Conservation (phyloP, 1,284 basidiomycete species). For the Boletellus dicymbophilus region DNA sequence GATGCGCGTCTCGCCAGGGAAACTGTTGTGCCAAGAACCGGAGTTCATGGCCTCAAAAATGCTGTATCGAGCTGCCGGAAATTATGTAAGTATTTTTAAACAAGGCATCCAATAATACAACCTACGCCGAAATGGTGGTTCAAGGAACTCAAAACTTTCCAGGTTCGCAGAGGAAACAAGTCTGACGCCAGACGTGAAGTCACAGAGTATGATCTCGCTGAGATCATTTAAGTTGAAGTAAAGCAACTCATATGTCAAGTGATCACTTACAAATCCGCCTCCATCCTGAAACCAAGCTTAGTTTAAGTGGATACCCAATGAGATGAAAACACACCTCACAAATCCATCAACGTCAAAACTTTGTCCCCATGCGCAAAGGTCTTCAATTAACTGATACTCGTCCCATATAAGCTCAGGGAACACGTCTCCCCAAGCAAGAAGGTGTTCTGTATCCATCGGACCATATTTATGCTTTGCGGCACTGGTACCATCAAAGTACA, state of each 20-base stretch:
- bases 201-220: constrained; percentile 54
- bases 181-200: constrained; percentile 42
- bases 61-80: not conserved
- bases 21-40: constrained; percentile 35
- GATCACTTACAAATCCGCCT: constrained; percentile 45
- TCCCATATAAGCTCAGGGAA: constrained; percentile 18
- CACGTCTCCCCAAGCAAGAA: constrained; percentile 38
- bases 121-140: not conserved
- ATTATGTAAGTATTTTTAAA: not conserved
- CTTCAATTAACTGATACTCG: constrained; percentile 32
- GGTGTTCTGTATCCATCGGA: constrained; percentile 42
- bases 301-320: not conserved
- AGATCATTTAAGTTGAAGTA: not conserved
- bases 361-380: constrained; percentile 40
- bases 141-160: not conserved
- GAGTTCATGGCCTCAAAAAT: constrained; percentile 18
- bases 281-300: constrained; percentile 36
- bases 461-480: constrained; percentile 38
- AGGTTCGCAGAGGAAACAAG: constrained; percentile 36
- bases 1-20: constrained; percentile 36
- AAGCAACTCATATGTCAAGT: not conserved
- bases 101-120: not conserved
- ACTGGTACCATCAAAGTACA: constrained; percentile 47
- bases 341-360: constrained; percentile 37
- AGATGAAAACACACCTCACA: constrained; percentile 28